Evolutionary conservation across 768 basidiomycete species (phyloP).

Genomic region (Mycena leptocephala): DNA sequence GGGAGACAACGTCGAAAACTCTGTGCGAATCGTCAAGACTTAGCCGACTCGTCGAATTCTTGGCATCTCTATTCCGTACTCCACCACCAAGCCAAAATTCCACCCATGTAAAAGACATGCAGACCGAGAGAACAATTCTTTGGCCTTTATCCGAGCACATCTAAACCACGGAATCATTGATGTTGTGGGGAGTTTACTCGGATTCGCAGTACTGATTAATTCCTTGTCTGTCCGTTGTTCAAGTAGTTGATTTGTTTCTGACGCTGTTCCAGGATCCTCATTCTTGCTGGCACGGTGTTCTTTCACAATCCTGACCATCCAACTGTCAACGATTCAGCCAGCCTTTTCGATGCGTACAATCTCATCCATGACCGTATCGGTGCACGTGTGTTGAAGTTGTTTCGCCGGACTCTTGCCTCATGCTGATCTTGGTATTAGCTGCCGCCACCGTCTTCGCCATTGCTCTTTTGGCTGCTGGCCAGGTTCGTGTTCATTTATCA

Average conservation of each 20-base stretch:
- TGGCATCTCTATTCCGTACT: constrained; percentile 54
- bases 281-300: constrained; percentile 88
- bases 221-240: constrained; percentile 68
- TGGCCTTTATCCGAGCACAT: constrained; percentile 73
- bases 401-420: background rate
- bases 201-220: constrained; percentile 93
- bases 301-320: constrained; percentile 60
- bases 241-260: background rate
- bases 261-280: constrained; percentile 73
- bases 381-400: constrained; percentile 60
- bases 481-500: constrained; percentile 55
- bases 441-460: constrained; percentile 92
- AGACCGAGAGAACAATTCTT: constrained; percentile 71
- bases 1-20: constrained; percentile 27
- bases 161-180: constrained; percentile 79
- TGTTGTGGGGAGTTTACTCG: constrained; percentile 78
- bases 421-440: constrained; percentile 56
- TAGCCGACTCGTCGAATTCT: constrained; percentile 40
- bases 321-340: constrained; percentile 66
- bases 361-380: constrained; percentile 81
- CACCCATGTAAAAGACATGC: constrained; percentile 60
- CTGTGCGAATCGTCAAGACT: constrained; percentile 14
- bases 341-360: constrained; percentile 88
- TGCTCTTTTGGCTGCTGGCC: constrained; percentile 88
- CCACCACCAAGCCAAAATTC: constrained; percentile 54